Evolutionary conservation across 2,329 filamentous ascomycete species (phyloP), one percentile per base, ranked within the genome.

Genomic region (Botrytis hyacinthi): DNA sequence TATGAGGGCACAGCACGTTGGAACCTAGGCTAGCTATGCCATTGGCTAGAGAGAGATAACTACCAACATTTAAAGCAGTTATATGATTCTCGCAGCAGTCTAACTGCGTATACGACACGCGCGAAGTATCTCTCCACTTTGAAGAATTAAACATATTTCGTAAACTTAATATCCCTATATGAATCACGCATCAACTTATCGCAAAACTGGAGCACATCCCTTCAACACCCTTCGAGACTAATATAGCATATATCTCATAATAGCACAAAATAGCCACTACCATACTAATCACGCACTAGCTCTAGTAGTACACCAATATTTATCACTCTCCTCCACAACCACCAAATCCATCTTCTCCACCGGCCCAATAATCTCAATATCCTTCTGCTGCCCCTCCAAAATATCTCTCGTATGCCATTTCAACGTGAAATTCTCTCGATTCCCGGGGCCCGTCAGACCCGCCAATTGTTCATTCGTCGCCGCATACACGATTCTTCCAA

Each of bases 391-490:
- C 1, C 79, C 82, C 66, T 80, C 80, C 71, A 88, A 80, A n/a
- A 87, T 80, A 66, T 84, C 82, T 54, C 83, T 82, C 71, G 86
- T 86, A 62, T 84, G 83, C 82, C 86, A 82, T 60, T 84, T 82
- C 83, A 88, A 81, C 1, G 86, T 87, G 75, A 87, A 84, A 74
- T 87, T 87, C 79, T 87, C 85, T 74, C 82, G 80, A 76, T 87
- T 87, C 1, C 83, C 84, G 3, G 80, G 80, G 0, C 86, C 86
- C 0, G 84, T 86, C 61, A 87, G 75, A 51, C 80, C 78, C 26
- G 83, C 82, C 75, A 87, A 76, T 71, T 83, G 82, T 73, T 84
- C 83, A 77, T 87, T 86, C 65, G 83, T 84, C 1, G 85, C 86
- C 4, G 84, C 84, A 76, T 87, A 88, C 7, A 87, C 82, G 51